Base-by-base conservation (phyloP, 768 basidiomycete species). In the Tubosaeta sp. region DNA sequence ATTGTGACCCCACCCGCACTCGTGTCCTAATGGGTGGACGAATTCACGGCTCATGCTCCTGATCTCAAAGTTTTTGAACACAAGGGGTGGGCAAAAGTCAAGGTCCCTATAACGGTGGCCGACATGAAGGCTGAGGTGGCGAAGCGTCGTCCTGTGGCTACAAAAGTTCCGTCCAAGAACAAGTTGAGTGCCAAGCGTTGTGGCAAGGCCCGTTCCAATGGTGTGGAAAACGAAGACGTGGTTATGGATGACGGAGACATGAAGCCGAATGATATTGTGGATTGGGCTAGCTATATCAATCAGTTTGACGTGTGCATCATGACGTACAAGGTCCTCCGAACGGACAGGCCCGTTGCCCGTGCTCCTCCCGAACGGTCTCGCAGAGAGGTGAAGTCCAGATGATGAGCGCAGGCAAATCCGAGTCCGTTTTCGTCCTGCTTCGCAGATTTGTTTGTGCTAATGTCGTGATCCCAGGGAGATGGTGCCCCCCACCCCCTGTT, bases 321-420 rank as follows among this genome's bases (percentile, higher is more conserved):
- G 11, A 93, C 89, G 12, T 93, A 90, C 59, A 74, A 74, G 14
- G 76, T 80, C 25, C 76, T 95, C 45, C 80, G 81, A 34, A 70
- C 73, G 5, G 93, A 95, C 56, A 71, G 93, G 17, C 76, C 77
- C 45, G 86, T 95, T 38, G 92, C 92, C 6, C 78, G 82, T 3
- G 80, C 86, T 1, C 78, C 82, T 2, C 82, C 82, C 6, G 70
- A 76, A 17, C 78, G 94, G 16, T 83, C 87, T 4, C 76, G 86
- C n/a, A 81, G 94, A 27, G 76, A 79, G 52, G 81, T 60, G 94
- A 97, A 68, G 93, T 95, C 6, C 92, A 94, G 71, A 88, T 92
- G 81, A 87, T 84, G 14, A 88, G 89, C 19, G 85, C 85, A n/a
- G 86, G 84, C 12, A 83, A 82, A 65, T 77, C 85, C 2, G 88